Evolutionary conservation across 1,284 basidiomycete genomes (phyloP).

Genomic region (Cryptococcus wingfieldii): DNA sequence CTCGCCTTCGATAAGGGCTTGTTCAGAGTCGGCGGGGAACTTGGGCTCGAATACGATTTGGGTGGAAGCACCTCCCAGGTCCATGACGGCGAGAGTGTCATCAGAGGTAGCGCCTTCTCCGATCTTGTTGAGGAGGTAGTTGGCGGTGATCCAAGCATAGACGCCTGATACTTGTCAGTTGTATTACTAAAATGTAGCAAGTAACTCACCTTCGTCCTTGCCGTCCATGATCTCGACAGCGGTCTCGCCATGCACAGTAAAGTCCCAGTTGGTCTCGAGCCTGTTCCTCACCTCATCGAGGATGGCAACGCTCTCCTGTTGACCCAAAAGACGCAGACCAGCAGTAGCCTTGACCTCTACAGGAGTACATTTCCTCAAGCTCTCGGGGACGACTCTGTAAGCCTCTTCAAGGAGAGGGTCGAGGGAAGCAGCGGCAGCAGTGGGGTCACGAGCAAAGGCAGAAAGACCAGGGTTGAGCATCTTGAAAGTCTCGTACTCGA

Average conservation of each 20-base stretch:
- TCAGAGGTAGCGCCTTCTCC: constrained; percentile 55
- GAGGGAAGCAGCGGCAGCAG: constrained; percentile 72
- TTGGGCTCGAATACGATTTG: constrained; percentile 95
- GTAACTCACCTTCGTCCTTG: constrained; percentile 70
- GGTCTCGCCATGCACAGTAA: constrained; percentile 59
- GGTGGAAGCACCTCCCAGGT: constrained; percentile 93
- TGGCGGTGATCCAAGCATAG: constrained; percentile 97
- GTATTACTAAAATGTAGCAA: neutral
- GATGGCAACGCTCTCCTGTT: constrained; percentile 65
- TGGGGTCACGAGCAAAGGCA: constrained; percentile 57
- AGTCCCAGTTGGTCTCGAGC: constrained; percentile 67
- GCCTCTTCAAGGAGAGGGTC: constrained; percentile 79
- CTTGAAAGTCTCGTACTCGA: constrained; percentile 92
- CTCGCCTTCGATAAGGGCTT: constrained; percentile 72
- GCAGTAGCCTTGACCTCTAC: constrained; percentile 95
- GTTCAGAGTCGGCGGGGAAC: constrained; percentile 54
- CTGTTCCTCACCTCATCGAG: constrained; percentile 68
- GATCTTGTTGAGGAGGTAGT: constrained; percentile 79
- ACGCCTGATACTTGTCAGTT: constrained; percentile 51
- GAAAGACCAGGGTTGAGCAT: constrained; percentile 80
- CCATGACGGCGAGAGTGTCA: constrained; percentile 83
- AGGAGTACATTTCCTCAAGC: constrained; percentile 70
- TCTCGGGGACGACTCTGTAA: constrained; percentile 66
- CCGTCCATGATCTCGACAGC: constrained; percentile 91
- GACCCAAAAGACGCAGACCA: constrained; percentile 74